Conservation (phyloP, 768 basidiomycete genomes). For the Sporobolomyces phaffii region DNA sequence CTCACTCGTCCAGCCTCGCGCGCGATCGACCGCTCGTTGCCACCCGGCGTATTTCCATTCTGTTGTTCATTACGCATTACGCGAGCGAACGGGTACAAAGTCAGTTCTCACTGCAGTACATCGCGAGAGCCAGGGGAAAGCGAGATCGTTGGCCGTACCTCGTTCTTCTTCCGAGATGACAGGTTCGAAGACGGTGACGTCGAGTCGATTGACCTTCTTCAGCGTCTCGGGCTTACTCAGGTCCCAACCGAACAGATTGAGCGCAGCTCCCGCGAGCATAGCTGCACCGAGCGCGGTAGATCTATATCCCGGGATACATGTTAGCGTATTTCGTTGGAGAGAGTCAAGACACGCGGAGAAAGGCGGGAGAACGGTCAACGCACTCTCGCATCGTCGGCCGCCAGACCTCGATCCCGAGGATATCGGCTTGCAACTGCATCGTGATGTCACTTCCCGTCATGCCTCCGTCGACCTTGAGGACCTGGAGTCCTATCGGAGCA, state of each 20-base stretch:
- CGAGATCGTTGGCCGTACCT: not conserved
- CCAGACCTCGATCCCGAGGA: conserved; percentile 85
- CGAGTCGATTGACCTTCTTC: conserved; percentile 75
- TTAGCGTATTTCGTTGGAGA: too few relatives aligned
- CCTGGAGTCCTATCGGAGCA: conserved; percentile 58
- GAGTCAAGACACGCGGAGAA: too few relatives aligned
- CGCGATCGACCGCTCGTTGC: conserved; percentile 81
- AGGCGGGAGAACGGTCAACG: conserved; percentile 44
- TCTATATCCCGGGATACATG: too few relatives aligned
- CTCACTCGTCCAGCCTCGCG: conserved; percentile 65
- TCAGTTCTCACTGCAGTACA: too few relatives aligned
- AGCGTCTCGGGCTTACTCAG: conserved; percentile 74
- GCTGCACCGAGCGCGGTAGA: conserved; percentile 95
- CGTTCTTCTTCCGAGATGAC: conserved; percentile 54
- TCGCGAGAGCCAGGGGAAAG: too few relatives aligned
- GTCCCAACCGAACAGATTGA: conserved; percentile 88
- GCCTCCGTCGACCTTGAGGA: conserved; percentile 94
- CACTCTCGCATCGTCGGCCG: conserved; percentile 96
- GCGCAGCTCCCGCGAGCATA: conserved; percentile 80
- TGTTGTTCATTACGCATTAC: not conserved
- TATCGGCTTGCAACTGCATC: conserved; percentile 77
- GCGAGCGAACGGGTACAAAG: too few relatives aligned
- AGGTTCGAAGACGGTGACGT: conserved; percentile 66
- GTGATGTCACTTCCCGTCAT: conserved; percentile 91
- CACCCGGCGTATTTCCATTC: conserved; percentile 68